Percentiles rank a stretch among this genome's conserved stretches.
Conservation (phyloP, 192 early-diverging fungal genomes). For the Helicostylum pulchrum region DNA sequence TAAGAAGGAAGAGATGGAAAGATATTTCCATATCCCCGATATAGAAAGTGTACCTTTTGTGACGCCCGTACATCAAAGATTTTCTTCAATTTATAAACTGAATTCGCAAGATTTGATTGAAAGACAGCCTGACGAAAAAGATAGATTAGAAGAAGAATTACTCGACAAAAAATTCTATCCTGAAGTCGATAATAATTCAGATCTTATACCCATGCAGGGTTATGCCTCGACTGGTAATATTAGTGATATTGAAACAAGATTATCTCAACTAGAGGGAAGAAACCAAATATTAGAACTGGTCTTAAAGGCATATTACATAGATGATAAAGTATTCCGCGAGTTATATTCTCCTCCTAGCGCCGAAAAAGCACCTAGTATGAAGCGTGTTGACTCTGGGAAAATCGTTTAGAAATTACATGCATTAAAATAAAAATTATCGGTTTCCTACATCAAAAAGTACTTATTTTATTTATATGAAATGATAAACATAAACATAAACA, state of each 20-base stretch:
- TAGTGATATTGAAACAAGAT: background rate
- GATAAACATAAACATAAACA: no score
- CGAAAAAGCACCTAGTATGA: no score
- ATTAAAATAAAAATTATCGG: no score
- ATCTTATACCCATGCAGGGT: background rate
- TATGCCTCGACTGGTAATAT: no score
- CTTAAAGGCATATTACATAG: slow-evolving; percentile 4
- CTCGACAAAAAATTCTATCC: background rate
- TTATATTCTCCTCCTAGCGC: background rate
- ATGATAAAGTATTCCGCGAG: slow-evolving; percentile 4
- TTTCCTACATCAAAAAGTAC: no score
- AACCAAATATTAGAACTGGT: slow-evolving; percentile 7
- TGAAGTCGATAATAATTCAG: background rate
- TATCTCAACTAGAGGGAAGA: slow-evolving; percentile 1
- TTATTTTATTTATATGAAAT: no score
- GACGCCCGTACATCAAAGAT: slow-evolving; percentile 1
- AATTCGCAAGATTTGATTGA: background rate
- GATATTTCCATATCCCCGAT: background rate
- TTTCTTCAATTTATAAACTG: background rate
- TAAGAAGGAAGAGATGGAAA: background rate
- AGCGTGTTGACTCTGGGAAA: no score
- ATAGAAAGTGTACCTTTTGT: slow-evolving; percentile 1
- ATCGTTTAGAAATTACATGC: no score
- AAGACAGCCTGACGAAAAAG: no score
- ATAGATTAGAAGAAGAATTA: no score